A percentile compares a stretch with the other conserved stretches of the same genome.
These are phyloP conservation scores for Camellia sinensis DNA, from an alignment of 148 eudicot genomes.

Conservation along the genomic window DNA sequence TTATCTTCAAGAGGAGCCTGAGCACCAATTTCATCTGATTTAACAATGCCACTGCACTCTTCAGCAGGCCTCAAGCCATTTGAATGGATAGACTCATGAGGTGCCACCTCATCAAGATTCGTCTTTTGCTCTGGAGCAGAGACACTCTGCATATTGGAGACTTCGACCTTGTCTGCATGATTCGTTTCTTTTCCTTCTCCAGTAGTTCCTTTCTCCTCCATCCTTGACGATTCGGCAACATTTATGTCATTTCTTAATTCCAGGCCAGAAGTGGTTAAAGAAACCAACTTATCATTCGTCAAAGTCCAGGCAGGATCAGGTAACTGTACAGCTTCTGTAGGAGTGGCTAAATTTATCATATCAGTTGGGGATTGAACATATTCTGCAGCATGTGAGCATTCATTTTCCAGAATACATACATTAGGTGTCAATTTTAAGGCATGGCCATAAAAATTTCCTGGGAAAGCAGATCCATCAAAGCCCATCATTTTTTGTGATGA, in stretches of 20 bases:
- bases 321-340: slow-evolving; percentile 25
- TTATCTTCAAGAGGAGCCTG: slow-evolving; percentile 29
- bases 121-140: slow-evolving; percentile 22
- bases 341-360: slow-evolving; percentile 26
- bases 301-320: slow-evolving; percentile 29
- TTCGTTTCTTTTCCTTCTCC: slow-evolving; percentile 27
- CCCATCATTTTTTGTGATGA: slow-evolving; percentile 47
- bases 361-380: slow-evolving; percentile 25
- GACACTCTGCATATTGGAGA: slow-evolving; percentile 16
- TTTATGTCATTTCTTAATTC: slow-evolving; percentile 29
- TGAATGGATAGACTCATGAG: slow-evolving; percentile 18
- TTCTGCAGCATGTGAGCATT: slow-evolving; percentile 34
- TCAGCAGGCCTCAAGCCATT: slow-evolving; percentile 22
- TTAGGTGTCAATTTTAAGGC: slow-evolving; percentile 30
- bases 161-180: slow-evolving; percentile 24
- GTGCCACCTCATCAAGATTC: slow-evolving; percentile 25
- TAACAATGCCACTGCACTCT: slow-evolving; percentile 18
- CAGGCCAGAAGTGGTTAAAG: slow-evolving; percentile 26
- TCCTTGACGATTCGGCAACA: slow-evolving; percentile 23
- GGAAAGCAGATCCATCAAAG: slow-evolving; percentile 44
- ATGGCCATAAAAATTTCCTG: slow-evolving; percentile 47
- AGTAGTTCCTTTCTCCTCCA: slow-evolving; percentile 30
- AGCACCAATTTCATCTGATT: slow-evolving; percentile 23
- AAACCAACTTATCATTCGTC: slow-evolving; percentile 25
- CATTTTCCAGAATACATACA: slow-evolving; percentile 35